Base-by-base conservation (phyloP, 2,329 filamentous ascomycete genomes). In the Clonostachys rhizophaga region DNA sequence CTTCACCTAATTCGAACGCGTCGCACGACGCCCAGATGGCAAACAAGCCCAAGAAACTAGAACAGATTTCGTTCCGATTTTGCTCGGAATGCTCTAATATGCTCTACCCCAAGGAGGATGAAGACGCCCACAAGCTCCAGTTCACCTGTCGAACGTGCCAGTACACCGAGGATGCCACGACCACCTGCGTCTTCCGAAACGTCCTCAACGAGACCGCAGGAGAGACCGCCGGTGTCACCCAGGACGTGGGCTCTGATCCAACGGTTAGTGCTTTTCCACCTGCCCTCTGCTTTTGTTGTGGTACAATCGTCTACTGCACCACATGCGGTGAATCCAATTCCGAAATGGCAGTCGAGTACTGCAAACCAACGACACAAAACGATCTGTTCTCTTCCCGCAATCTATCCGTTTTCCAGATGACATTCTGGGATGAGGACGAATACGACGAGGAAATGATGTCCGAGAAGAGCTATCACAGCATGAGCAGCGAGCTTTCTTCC, bases 41-140 rank as follows among this genome's bases (percentile, higher is more conserved):
- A 44, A 66, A 61, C 49, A 72, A 77, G 56, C 76, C 75, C 58
- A 77, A 76, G 59, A 74, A 74, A 56, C 72, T 75, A 54, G 84
- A 92, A 70, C 90, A 95, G 68, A 91, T 97, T 68, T 91, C 89
- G 43, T 99, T 97, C 71, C 87, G 89, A 62, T 99, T 99, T 79
- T 99, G 94, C 76, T 91, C 90, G 58, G 94, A 99, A 78, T 99
- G 94, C 74, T 96, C 91, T 59, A 99, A 99, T 77, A 88, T 99
- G 81, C 78, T 99, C 47, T 97, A 97, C 64, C 94, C 94, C 44
- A 94, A 95, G 71, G 95, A 99, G 75, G 91, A 99, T 69, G 84
- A 86, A 52, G 77, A 85, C 51, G 84, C 83, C 52, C 89, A 89
- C 72, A 86, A 84, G 60, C 84, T 99, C 57, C 87, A 96, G 75